Conservation (phyloP, 2,329 filamentous ascomycete genomes). For the Aspergillus chevalieri region DNA sequence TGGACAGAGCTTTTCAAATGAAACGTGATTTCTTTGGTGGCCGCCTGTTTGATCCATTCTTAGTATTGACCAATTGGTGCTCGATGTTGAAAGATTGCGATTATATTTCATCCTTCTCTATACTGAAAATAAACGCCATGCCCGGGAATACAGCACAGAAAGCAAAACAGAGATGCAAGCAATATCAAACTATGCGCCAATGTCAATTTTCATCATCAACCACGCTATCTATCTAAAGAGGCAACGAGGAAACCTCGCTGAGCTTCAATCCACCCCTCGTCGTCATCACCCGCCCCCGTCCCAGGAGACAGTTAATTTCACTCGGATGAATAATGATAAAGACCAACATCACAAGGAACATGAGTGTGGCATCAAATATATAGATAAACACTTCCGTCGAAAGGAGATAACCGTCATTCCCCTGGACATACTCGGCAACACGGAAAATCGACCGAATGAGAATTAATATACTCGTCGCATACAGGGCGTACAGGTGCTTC, state of each 20-base stretch:
- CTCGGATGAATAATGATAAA: conserved; percentile 20
- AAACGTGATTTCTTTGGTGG: neutral
- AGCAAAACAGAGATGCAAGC: neutral
- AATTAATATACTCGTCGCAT: conserved; percentile 18
- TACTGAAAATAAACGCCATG: too few species aligned
- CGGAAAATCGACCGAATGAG: conserved; percentile 25
- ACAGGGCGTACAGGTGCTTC: conserved; percentile 27
- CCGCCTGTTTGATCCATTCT: neutral
- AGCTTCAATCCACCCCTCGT: conserved; percentile 13
- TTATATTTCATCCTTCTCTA: too few species aligned
- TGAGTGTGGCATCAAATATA: conserved; percentile 25
- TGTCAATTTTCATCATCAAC: neutral
- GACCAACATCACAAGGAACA: conserved; percentile 19
- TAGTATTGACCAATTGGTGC: too few species aligned
- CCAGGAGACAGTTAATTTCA: conserved; percentile 18
- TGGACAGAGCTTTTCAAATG: conserved; percentile 15
- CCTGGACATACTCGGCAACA: conserved; percentile 24
- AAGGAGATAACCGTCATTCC: conserved; percentile 20
- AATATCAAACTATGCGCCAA: neutral
- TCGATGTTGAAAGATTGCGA: too few species aligned
- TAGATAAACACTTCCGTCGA: conserved; percentile 24
- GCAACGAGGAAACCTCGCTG: conserved; percentile 4
- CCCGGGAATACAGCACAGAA: too few species aligned
- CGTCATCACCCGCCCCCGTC: conserved; percentile 10
- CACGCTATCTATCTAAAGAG: conserved; percentile 3